Conservation (phyloP, 202 grass and related monocot species). For the Schoenoplectus tabernaemontani region DNA sequence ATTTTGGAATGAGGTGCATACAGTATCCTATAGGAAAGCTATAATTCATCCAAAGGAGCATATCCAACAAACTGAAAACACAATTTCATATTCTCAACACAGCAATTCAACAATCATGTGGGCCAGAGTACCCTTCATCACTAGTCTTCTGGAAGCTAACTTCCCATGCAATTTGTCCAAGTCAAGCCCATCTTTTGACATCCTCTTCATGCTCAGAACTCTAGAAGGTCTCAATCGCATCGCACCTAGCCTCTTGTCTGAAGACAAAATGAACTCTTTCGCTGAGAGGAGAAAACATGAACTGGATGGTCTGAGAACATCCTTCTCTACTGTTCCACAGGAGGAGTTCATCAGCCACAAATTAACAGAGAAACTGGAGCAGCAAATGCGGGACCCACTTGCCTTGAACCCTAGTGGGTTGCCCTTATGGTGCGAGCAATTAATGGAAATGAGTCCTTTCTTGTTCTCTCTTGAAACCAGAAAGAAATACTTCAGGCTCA, state of each 20-base stretch:
- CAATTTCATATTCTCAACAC: slow-evolving; percentile 5
- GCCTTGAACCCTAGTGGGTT: slow-evolving; percentile 51
- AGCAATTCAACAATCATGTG: slow-evolving; percentile 30
- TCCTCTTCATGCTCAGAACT: slow-evolving; percentile 67
- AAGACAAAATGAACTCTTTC: slow-evolving; percentile 52
- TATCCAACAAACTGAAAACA: slow-evolving; percentile 15
- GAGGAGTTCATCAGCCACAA: slow-evolving; percentile 77
- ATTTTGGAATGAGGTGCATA: slow-evolving; percentile 71
- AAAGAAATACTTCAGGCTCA: slow-evolving; percentile 84
- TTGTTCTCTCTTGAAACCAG: slow-evolving; percentile 95
- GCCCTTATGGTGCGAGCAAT: slow-evolving; percentile 82
- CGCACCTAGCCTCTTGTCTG: slow-evolving; percentile 39
- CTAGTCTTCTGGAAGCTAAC: slow-evolving; percentile 37
- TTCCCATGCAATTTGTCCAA: slow-evolving; percentile 50
- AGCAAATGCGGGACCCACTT: slow-evolving; percentile 88
- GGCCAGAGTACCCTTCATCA: slow-evolving; percentile 49
- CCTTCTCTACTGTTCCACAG: slow-evolving; percentile 53
- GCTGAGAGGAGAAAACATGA: slow-evolving; percentile 44
- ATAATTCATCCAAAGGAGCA: slow-evolving; percentile 20
- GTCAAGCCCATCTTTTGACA: slow-evolving; percentile 43
- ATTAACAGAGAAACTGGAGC: slow-evolving; percentile 93
- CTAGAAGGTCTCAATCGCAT: slow-evolving; percentile 69
- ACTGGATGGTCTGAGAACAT: slow-evolving; percentile 49
- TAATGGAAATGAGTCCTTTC: slow-evolving; percentile 77
- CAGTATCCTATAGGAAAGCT: slow-evolving; percentile 57